A percentile compares a stretch with the other conserved stretches of the same genome.
Evolutionary conservation across 1,139 yeast genomes (phyloP).

Genomic region (Spathaspora jeffriesii): DNA sequence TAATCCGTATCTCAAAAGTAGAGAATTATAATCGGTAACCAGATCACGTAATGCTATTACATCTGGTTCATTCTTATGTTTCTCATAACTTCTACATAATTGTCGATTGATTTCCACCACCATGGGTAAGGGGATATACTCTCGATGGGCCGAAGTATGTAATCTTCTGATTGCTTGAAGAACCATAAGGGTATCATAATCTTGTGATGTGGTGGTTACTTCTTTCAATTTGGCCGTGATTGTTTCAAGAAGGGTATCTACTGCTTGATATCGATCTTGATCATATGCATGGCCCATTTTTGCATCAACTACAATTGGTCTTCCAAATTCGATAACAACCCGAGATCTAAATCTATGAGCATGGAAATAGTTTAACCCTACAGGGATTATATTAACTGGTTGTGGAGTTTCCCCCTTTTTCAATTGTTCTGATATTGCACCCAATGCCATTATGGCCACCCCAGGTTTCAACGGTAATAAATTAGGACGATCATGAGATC

Average conservation of each 20-base stretch:
- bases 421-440: conserved; percentile 35
- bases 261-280: conserved; percentile 60
- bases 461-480: conserved; percentile 47
- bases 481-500: conserved; percentile 43
- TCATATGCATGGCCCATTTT: conserved; percentile 28
- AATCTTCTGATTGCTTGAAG: conserved; percentile 78
- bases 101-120: conserved; percentile 49
- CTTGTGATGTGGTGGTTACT: conserved; percentile 93
- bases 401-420: background rate
- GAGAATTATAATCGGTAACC: conserved; percentile 36
- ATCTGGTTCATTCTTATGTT: conserved; percentile 34
- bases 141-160: conserved; percentile 35
- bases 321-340: conserved; percentile 48
- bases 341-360: conserved; percentile 48
- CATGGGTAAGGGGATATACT: conserved; percentile 39
- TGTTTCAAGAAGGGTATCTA: conserved; percentile 64
- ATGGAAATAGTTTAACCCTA: conserved; percentile 49
- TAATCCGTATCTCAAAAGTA: conserved; percentile 33
- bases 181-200: conserved; percentile 91
- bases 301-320: conserved; percentile 39
- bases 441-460: conserved; percentile 51
- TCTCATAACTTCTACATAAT: conserved; percentile 40
- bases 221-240: conserved; percentile 78
- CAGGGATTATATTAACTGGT: conserved; percentile 46
- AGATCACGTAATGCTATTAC: conserved; percentile 32